Conservation (phyloP, 2,329 filamentous ascomycete species). For the Dactylonectria macrodidyma region DNA sequence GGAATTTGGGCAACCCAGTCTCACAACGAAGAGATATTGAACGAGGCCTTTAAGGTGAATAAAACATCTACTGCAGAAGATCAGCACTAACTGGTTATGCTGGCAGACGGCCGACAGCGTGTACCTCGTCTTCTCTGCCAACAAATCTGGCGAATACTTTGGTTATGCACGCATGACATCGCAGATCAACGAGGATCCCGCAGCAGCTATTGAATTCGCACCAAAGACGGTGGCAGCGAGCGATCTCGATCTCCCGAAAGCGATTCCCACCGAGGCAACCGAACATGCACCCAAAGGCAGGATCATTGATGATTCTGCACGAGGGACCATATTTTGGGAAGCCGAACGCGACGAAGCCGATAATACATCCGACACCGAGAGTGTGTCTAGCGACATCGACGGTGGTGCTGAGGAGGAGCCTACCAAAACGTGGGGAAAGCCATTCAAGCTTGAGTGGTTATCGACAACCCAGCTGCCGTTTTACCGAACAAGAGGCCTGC, state of each 20-base stretch:
- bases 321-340: slow-evolving; percentile 99
- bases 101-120: slow-evolving; percentile 83
- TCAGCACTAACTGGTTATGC: slow-evolving; percentile 16
- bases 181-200: slow-evolving; percentile 83
- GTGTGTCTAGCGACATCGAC: slow-evolving; percentile 56
- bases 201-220: slow-evolving; percentile 78
- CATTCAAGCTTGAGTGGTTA: slow-evolving; percentile 92
- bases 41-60: slow-evolving; percentile 84
- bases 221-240: slow-evolving; percentile 72
- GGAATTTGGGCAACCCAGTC: slow-evolving; percentile 95
- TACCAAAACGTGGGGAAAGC: slow-evolving; percentile 86
- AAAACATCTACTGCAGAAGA: not conserved
- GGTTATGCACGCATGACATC: slow-evolving; percentile 94
- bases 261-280: slow-evolving; percentile 84
- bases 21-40: slow-evolving; percentile 90
- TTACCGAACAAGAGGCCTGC: slow-evolving; percentile 86
- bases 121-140: slow-evolving; percentile 94
- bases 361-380: slow-evolving; percentile 62
- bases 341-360: slow-evolving; percentile 73
- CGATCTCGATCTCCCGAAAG: slow-evolving; percentile 80
- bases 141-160: slow-evolving; percentile 97
- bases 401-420: slow-evolving; percentile 59
- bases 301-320: slow-evolving; percentile 92
- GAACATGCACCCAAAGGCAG: slow-evolving; percentile 84
- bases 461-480: slow-evolving; percentile 89